phyloP scores from a whole-genome alignment of 108 stramenopile species.

The Fragilaria crotonensis region DNA sequence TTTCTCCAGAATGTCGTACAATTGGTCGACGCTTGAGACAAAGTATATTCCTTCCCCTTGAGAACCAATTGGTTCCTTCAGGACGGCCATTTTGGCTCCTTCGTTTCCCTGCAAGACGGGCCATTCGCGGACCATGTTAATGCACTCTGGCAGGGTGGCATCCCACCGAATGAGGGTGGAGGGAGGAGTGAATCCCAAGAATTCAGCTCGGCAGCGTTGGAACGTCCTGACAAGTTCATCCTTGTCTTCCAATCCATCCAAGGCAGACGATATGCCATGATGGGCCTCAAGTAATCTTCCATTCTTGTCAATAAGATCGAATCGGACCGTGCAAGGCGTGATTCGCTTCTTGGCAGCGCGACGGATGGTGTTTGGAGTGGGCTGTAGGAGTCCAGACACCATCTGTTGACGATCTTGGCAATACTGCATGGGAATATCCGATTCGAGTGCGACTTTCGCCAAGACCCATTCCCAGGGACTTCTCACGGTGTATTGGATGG shows the following conservation, averaged over 20 bases:
- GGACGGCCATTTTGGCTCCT: conserved; percentile 20
- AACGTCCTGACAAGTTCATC: conserved; percentile 49
- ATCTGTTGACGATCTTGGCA: background rate
- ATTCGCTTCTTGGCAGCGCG: background rate
- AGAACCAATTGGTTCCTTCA: conserved; percentile 54
- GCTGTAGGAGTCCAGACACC: background rate
- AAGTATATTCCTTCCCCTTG: conserved; percentile 45
- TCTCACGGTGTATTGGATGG: background rate
- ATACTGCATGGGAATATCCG: background rate
- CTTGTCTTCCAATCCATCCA: conserved; percentile 52
- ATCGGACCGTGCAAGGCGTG: conserved; percentile 3
- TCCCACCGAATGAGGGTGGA: conserved; percentile 44
- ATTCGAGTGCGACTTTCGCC: background rate
- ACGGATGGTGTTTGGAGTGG: background rate
- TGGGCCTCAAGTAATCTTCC: conserved; percentile 15
- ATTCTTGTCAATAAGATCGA: conserved; percentile 7
- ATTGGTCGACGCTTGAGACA: conserved; percentile 35
- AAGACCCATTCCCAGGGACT: background rate
- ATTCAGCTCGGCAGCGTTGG: conserved; percentile 41
- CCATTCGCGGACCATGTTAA: conserved; percentile 32
- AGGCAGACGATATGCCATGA: conserved; percentile 37
- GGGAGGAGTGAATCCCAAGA: conserved; percentile 37
- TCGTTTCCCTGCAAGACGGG: conserved; percentile 22
- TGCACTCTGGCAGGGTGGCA: conserved; percentile 38
- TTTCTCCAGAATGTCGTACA: conserved; percentile 34